Evolutionary conservation across 805 yeast species (phyloP), one percentile per base, ranked within the genome.

Genomic region (Saccharomyces paradoxus): DNA sequence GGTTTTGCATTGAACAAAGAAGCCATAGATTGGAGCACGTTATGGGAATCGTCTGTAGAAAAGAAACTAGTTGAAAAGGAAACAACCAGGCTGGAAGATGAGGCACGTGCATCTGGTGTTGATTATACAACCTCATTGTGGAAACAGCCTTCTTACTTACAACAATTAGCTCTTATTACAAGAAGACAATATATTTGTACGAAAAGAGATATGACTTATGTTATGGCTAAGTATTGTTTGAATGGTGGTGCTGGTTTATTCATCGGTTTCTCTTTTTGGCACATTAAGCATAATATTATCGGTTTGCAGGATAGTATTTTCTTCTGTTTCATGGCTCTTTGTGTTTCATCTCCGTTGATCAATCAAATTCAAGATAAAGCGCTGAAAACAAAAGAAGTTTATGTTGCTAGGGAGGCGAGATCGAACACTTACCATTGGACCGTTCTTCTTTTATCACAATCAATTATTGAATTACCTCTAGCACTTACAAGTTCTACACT

Each of bases 401-500:
- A 72, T 63, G 89, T 86, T 67, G 87, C 82, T 12, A 78, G 92
- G 63, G 94, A 86, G 63, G 75, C 83, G 21, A 79, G 83, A 55
- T 83, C 89, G 2, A 84, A 84, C 64, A 87, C 89, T 14, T 86
- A 80, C 72, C 86, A 84, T 63, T 86, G 91, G 91, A 75, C 83
- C 14, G 70, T 80, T 47, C 71, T 86, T 67, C 63, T 84, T 50
- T 49, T 83, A 28, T 71, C 85, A 9, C 84, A 83, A 61, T 72
- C 72, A 51, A 26, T 81, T 3, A 77, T 76, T 55, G 94, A 86
- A 65, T 60, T 84, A 28, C 90, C 91, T 1, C 83, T 82, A 67
- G 79, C 79, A 55, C 58, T 77, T 32, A 53, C 77, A 24, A 69
- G 76, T 61, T 72, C 78, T 32, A 78, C 86, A 13, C 48, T 86